Percentiles rank a stretch among this genome's conserved stretches.
phyloP scores from a whole-genome alignment of 2,329 filamentous ascomycete genomes.

The Pseudogymnoascus sp. region DNA sequence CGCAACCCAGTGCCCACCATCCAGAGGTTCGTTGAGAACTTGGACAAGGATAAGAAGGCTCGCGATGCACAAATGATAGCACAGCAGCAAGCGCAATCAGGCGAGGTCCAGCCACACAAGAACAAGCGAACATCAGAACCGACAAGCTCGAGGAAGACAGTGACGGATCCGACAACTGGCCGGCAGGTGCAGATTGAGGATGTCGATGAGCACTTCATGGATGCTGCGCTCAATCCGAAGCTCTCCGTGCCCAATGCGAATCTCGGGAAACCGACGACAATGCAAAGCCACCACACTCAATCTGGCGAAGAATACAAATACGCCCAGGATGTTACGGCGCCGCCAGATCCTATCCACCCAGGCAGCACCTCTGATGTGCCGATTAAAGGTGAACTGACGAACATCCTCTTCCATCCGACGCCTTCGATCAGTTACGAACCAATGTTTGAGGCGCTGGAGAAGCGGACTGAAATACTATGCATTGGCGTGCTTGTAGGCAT shows the following conservation, averaged over 20 bases:
- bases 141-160: slow-evolving; percentile 42
- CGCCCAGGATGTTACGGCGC: slow-evolving; percentile 83
- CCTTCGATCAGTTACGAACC: slow-evolving; percentile 85
- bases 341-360: slow-evolving; percentile 76
- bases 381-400: slow-evolving; percentile 93
- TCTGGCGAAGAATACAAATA: slow-evolving; percentile 73
- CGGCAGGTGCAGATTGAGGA: slow-evolving; percentile 82
- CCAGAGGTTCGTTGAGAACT: slow-evolving; percentile 69
- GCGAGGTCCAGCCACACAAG: slow-evolving; percentile 41
- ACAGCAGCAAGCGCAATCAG: slow-evolving; percentile 33
- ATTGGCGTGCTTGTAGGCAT: slow-evolving; percentile 66
- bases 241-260: slow-evolving; percentile 87
- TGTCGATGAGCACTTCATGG: slow-evolving; percentile 63
- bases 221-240: slow-evolving; percentile 66
- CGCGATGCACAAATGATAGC: slow-evolving; percentile 68
- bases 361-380: slow-evolving; percentile 89
- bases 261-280: slow-evolving; percentile 64
- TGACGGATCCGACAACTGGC: slow-evolving; percentile 85
- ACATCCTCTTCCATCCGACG: slow-evolving; percentile 91
- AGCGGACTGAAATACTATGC: slow-evolving; percentile 65
- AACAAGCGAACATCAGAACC: slow-evolving; percentile 33
- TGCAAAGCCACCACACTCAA: slow-evolving; percentile 66
- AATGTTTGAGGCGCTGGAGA: slow-evolving; percentile 73
- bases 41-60: slow-evolving; percentile 73
- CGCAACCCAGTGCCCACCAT: slow-evolving; percentile 82